These are phyloP conservation scores for Nitzschia sp. DNA, from an alignment of 108 stramenopile genomes.

Conservation along the genomic window DNA sequence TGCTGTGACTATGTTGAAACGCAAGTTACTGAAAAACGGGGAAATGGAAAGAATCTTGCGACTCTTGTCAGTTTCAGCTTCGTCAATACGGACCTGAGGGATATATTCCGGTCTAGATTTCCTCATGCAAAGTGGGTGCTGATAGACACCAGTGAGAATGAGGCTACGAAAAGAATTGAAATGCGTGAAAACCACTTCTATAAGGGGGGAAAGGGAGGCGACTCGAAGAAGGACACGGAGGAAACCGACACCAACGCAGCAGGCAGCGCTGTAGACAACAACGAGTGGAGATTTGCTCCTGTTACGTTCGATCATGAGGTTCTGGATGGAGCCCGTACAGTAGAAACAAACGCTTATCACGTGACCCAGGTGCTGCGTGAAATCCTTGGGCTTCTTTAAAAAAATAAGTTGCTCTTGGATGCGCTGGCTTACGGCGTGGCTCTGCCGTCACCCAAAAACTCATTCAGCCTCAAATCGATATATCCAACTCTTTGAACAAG, in stretches of 20 bases:
- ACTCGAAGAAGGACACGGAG: background rate
- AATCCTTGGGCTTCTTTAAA: background rate
- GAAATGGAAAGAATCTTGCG: background rate
- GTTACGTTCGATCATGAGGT: slow-evolving; percentile 50
- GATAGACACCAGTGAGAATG: slow-evolving; percentile 49
- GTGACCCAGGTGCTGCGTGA: slow-evolving; percentile 30
- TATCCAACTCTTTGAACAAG: slow-evolving; percentile 53
- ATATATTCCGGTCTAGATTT: slow-evolving; percentile 47
- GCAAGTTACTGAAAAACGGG: slow-evolving; percentile 16
- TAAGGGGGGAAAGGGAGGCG: slow-evolving; percentile 37
- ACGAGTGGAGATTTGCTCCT: slow-evolving; percentile 69
- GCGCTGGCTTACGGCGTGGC: background rate
- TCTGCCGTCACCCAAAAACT: slow-evolving; percentile 30
- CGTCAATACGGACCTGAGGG: slow-evolving; percentile 66
- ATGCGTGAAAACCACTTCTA: slow-evolving; percentile 70
- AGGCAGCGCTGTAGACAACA: slow-evolving; percentile 14
- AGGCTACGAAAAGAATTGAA: slow-evolving; percentile 50
- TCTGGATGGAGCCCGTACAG: slow-evolving; percentile 42
- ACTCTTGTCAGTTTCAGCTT: slow-evolving; percentile 61
- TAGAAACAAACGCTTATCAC: slow-evolving; percentile 42
- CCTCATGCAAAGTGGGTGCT: slow-evolving; percentile 57
- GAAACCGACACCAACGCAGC: background rate
- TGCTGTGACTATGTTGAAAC: slow-evolving; percentile 52
- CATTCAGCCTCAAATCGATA: slow-evolving; percentile 54
- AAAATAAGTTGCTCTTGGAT: background rate